Conservation (phyloP, 2,329 filamentous ascomycete genomes). For the Colletotrichum falcatum region DNA sequence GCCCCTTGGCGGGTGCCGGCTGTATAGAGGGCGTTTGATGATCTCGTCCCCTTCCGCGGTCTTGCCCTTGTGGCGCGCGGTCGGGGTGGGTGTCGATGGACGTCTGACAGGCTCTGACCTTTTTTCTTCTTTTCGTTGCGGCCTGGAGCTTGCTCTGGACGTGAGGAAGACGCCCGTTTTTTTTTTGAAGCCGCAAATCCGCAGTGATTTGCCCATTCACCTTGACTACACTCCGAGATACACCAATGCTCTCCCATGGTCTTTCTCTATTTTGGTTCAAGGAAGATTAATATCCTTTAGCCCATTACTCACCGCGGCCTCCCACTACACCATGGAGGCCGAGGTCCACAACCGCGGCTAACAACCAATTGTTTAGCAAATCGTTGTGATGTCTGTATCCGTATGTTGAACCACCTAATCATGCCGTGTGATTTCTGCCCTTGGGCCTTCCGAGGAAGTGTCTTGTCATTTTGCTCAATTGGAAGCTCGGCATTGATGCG, state of each 20-base stretch:
- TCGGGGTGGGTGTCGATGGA: constrained; percentile 86
- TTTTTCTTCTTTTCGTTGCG: constrained; percentile 65
- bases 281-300: constrained; percentile 70
- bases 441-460: not conserved
- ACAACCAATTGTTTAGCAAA: constrained; percentile 57
- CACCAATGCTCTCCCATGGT: constrained; percentile 74
- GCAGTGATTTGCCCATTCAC: constrained; percentile 43
- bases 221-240: constrained; percentile 89
- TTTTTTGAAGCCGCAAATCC: no score
- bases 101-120: constrained; percentile 82
- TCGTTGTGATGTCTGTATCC: not conserved
- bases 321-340: constrained; percentile 66
- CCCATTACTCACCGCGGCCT: constrained; percentile 78
- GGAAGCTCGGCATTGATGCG: no score
- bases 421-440: no score
- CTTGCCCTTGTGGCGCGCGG: constrained; percentile 80
- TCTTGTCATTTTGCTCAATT: no score
- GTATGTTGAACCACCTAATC: not conserved
- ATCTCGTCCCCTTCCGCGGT: constrained; percentile 84
- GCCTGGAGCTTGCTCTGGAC: constrained; percentile 56
- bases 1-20: constrained; percentile 46
- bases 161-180: constrained; percentile 61
- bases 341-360: constrained; percentile 77
- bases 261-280: constrained; percentile 87
- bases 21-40: constrained; percentile 90